phyloP scores from a whole-genome alignment of 352 stramenopile species.

The Phytopythium delawarense region DNA sequence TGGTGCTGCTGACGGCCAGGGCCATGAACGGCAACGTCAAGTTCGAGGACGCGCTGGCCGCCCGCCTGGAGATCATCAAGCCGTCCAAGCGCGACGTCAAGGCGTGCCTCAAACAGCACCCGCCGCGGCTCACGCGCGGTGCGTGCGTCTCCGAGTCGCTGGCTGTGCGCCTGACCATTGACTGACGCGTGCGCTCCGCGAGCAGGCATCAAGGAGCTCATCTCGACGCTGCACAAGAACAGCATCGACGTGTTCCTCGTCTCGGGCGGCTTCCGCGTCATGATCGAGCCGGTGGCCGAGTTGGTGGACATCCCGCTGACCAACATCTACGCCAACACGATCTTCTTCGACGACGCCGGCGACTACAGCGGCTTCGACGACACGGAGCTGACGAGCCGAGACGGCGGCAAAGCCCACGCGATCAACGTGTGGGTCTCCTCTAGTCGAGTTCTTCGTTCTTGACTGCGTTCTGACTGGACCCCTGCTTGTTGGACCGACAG shows the following conservation, averaged over 20 bases:
- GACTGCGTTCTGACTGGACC: background rate
- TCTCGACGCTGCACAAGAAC: slow-evolving; percentile 86
- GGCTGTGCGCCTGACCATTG: background rate
- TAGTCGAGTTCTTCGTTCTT: background rate
- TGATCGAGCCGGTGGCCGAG: slow-evolving; percentile 97
- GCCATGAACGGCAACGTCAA: slow-evolving; percentile 98
- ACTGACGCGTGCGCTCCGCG: background rate
- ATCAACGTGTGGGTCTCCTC: slow-evolving; percentile 55
- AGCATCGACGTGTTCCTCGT: slow-evolving; percentile 96
- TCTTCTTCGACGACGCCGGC: slow-evolving; percentile 91
- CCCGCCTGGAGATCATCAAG: slow-evolving; percentile 94
- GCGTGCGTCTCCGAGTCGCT: slow-evolving; percentile 7
- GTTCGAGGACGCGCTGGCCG: slow-evolving; percentile 97
- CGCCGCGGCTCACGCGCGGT: slow-evolving; percentile 87
- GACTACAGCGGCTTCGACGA: slow-evolving; percentile 93
- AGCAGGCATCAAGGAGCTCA: slow-evolving; percentile 84
- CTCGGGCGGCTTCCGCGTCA: slow-evolving; percentile 97
- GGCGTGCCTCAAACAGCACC: slow-evolving; percentile 88
- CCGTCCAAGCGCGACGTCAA: slow-evolving; percentile 89
- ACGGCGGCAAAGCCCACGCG: slow-evolving; percentile 75
- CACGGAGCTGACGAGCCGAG: slow-evolving; percentile 91
- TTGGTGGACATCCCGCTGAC: slow-evolving; percentile 74
- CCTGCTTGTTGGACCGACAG: slow-evolving; percentile 21
- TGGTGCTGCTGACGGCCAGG: slow-evolving; percentile 24
- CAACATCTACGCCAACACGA: slow-evolving; percentile 98